Percentiles rank a stretch among this genome's conserved stretches.
Evolutionary conservation across 805 yeast genomes (phyloP).

Genomic region (Brettanomyces naardenensis): DNA sequence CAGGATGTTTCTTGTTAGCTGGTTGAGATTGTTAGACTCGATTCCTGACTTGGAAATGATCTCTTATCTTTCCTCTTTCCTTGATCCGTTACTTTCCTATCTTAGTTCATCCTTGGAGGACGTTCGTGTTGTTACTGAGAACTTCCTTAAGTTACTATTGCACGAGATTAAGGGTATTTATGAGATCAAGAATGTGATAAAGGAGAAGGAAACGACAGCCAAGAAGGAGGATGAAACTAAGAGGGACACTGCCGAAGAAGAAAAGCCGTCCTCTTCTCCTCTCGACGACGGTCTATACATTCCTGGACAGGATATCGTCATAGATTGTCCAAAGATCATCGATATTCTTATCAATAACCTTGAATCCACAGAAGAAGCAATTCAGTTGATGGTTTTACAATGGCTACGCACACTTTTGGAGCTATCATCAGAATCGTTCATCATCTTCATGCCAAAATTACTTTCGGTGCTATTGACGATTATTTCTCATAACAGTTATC

Average conservation of each 20-base stretch:
- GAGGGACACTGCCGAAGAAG: background rate
- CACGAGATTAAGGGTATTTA: conserved; percentile 76
- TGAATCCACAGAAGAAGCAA: conserved; percentile 64
- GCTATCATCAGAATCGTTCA: conserved; percentile 68
- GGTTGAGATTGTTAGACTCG: conserved; percentile 89
- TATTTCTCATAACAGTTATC: conserved; percentile 45
- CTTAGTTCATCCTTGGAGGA: conserved; percentile 79
- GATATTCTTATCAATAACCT: conserved; percentile 77
- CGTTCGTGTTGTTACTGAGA: conserved; percentile 78
- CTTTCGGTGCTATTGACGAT: conserved; percentile 60
- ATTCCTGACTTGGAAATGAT: conserved; percentile 87
- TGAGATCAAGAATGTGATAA: conserved; percentile 50
- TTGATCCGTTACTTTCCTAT: conserved; percentile 76
- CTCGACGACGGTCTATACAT: conserved; percentile 48
- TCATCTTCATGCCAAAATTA: conserved; percentile 67
- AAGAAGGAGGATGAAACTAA: background rate
- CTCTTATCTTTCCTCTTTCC: conserved; percentile 79
- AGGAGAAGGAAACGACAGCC: conserved; percentile 18
- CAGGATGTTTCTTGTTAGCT: conserved; percentile 82
- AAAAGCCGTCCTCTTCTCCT: background rate
- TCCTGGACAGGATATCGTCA: conserved; percentile 74
- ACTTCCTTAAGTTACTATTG: conserved; percentile 63
- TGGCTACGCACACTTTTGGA: conserved; percentile 76
- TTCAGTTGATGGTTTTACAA: conserved; percentile 68
- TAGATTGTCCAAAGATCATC: conserved; percentile 74